Evolutionary conservation across 1,284 basidiomycete genomes (phyloP), one percentile per base, ranked within the genome.

Genomic region (Schizophyllum amplum): DNA sequence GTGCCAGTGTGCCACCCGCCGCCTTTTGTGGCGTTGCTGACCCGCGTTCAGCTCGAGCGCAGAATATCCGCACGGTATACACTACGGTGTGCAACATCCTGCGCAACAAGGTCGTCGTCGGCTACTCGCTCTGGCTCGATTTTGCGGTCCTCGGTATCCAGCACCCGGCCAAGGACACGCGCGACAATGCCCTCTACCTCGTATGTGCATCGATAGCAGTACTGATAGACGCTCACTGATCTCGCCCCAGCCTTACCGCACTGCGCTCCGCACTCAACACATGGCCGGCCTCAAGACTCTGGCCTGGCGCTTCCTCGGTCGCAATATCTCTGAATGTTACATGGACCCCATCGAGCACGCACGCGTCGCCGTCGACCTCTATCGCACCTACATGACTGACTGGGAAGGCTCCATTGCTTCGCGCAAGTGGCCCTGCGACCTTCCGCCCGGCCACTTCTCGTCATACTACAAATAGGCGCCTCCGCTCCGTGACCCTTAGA

Each of bases 131-230:
- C 15, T 91, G 87, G 88, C 80, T 84, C 60, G 87, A 90, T 67
- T 76, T 91, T 27, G 42, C 62, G 88, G 89, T 92, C 21, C 77
- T 91, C 54, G 89, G 89, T n/a, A 83, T 92, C 59, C 84, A 87
- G 13, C 89, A 91, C 69, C 80, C 83, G 23, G 87, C 88, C 9
- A 82, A 86, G n/a, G 75, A 78, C 54, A 91, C 89, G n/a, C 80
- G 89, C 56, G 90, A 92, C 63, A 86, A 90, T 49, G 89, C 83
- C 2, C 71, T 92, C 26, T 92, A 90, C 70, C 81, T 84, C 68
- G 78, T 78, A 62, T 47, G 65, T 59, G 33, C 54, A 33, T 57
- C 49, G 52, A n/a, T n/a, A 42, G 26, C 53, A 59, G 51, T 33
- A 56, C 51, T 57, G 50, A 55, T 52, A 54, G 49, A 47, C 33